These are phyloP conservation scores for Omphalotus olearius DNA, from an alignment of 1,284 basidiomycete species.

Conservation along the genomic window DNA sequence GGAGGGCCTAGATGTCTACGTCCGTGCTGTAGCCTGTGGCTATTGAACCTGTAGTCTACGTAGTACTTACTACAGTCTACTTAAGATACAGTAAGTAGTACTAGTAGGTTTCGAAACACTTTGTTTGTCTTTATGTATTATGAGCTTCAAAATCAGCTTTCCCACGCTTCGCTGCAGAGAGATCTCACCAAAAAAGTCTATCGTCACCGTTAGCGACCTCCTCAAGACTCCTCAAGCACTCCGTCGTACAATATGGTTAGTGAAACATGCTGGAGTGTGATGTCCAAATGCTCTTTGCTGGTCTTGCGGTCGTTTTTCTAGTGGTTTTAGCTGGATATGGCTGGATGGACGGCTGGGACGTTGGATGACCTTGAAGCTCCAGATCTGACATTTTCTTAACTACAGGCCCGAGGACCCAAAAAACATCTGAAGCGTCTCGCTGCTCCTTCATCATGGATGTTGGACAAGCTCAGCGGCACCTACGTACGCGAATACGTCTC, in stretches of 20 bases:
- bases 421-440: conserved; percentile 98
- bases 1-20: conserved; percentile 1
- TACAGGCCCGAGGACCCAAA: conserved; percentile 93
- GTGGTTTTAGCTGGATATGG: conserved; percentile 2
- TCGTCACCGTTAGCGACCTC: too few species aligned
- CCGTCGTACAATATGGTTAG: conserved; percentile 6
- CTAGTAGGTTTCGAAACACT: too few species aligned
- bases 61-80: too few species aligned
- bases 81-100: too few species aligned
- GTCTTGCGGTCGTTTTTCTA: neutral
- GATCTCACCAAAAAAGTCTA: too few species aligned
- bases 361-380: conserved; percentile 22
- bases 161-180: too few species aligned
- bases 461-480: conserved; percentile 98
- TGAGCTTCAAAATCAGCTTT: too few species aligned
- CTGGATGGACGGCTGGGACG: conserved; percentile 2
- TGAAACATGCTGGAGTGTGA: neutral
- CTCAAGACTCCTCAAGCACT: too few species aligned
- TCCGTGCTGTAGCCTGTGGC: too few species aligned
- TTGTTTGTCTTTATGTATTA: too few species aligned
- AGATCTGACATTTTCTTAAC: conserved; percentile 12
- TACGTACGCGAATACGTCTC: conserved; percentile 63
- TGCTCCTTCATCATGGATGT: conserved; percentile 99
- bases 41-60: too few species aligned
- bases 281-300: neutral